phyloP scores from a whole-genome alignment of 305 asterid species.

The Fraxinus nigra region DNA sequence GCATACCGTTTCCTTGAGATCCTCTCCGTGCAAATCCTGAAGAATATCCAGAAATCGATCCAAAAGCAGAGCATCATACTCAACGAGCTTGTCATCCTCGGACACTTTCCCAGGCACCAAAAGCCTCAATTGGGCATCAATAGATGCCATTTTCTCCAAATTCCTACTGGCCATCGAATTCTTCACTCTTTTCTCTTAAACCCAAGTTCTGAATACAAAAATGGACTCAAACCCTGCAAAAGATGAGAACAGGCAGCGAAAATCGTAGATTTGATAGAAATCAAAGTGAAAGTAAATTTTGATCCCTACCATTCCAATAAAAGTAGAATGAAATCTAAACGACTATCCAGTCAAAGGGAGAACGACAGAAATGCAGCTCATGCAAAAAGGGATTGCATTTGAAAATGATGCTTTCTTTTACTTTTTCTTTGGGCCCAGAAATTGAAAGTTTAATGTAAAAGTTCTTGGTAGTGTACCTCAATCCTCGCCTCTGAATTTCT shows the following conservation, averaged over 20 bases:
- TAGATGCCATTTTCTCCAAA: slow-evolving; percentile 52
- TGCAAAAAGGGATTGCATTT: background rate
- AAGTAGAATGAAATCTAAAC: background rate
- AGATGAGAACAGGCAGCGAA: background rate
- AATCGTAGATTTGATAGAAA: background rate
- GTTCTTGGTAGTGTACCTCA: background rate
- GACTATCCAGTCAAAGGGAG: background rate
- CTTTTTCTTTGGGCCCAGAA: background rate
- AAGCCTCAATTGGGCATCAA: slow-evolving; percentile 52
- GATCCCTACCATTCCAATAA: background rate
- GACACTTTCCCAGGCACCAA: slow-evolving; percentile 51
- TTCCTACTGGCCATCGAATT: slow-evolving; percentile 34
- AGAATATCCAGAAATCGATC: slow-evolving; percentile 56
- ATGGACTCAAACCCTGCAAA: background rate
- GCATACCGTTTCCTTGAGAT: slow-evolving; percentile 48
- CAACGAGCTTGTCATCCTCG: slow-evolving; percentile 54
- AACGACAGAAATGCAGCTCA: background rate
- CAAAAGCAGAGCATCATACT: slow-evolving; percentile 50
- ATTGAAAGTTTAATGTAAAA: background rate
- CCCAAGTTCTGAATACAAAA: background rate
- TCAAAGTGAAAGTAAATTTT: background rate
- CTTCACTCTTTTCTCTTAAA: background rate
- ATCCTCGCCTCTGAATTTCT: background rate
- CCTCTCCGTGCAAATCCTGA: slow-evolving; percentile 55
- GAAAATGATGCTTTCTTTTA: background rate